These are phyloP conservation scores for Talaromyces atroroseus DNA, from an alignment of 2,329 filamentous ascomycete species.

Conservation along the genomic window DNA sequence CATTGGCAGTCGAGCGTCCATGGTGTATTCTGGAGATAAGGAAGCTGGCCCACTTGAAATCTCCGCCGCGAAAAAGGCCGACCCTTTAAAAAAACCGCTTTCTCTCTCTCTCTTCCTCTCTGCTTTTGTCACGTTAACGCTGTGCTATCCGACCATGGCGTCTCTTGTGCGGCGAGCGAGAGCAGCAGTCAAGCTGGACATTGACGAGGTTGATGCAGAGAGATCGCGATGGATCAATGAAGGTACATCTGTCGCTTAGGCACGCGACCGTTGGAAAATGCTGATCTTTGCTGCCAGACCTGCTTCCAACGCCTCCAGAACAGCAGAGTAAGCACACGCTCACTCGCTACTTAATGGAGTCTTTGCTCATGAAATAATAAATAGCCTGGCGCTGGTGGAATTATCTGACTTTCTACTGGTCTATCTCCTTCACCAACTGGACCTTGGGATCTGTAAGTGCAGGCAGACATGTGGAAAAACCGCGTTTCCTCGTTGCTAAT, in stretches of 20 bases:
- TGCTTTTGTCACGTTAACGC: not conserved
- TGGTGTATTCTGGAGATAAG: not conserved
- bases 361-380: not conserved
- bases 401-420: constrained; percentile 37
- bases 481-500: not conserved
- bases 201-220: constrained; percentile 6
- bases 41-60: not conserved
- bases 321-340: constrained; percentile 24
- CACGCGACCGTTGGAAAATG: constrained; percentile 2
- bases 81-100: not conserved
- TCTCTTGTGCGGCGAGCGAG: constrained; percentile 8
- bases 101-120: not conserved
- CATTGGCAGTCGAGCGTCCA: not conserved
- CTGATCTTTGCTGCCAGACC: constrained; percentile 6
- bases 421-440: constrained; percentile 40
- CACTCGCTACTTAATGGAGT: not conserved
- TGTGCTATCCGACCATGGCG: constrained; percentile 1
- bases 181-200: constrained; percentile 3
- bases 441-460: constrained; percentile 27
- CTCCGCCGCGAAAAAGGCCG: not conserved
- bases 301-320: constrained; percentile 32
- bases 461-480: not conserved
- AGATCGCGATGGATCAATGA: constrained; percentile 8
- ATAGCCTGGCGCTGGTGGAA: constrained; percentile 35
- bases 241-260: constrained; percentile 4